Base-by-base conservation (phyloP, 345 rosid species). In the Sisymbrium altissimum region DNA sequence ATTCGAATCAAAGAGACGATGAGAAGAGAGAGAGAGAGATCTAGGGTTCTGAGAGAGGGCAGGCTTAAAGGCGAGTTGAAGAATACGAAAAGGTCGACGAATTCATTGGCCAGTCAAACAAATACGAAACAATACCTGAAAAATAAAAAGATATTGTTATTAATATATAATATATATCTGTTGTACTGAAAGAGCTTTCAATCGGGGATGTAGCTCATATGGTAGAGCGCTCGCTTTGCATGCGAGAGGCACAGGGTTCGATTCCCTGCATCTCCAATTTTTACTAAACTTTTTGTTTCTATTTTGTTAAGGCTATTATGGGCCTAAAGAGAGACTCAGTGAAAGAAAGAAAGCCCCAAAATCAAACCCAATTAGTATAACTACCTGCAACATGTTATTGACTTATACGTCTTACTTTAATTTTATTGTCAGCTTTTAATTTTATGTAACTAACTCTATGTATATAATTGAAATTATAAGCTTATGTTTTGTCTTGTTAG, bases 201-300 rank as follows among this genome's bases (percentile, higher is more conserved):
- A 7, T 13, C 0, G 76, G 78, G 72, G 74, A 68, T 68, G 74
- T 68, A 75, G 79, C 79, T 75, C 79, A 68, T 40, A 84, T 87
- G 96, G 97, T 89, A 84, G 86, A 89, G 96, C 93, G 93, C 90
- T 82, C 86, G 93, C 93, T 85, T 91, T 86, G 97, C 93, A 89
- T 89, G 93, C 88, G 93, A 81, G 96, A 91, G 96, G 91, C 85
- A 68, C 74, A 62, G 79, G 79, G 79, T 76, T 75, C 79, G 74
- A 75, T 75, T 62, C 70, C 64, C 70, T 68, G 79, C 65, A 53
- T 68, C 74, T 75, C 74, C 79, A 75, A 0, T 1, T 1, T 1
- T 12, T 0, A n/a, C 0, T 2, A 0, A 3, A 8, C 0, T 54
- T 2, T 2, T 2, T 7, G 0, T 3, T 4, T 0, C 0, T 0